phyloP scores from a whole-genome alignment of 1,284 basidiomycete species.

The Anthracocystis setariae region DNA sequence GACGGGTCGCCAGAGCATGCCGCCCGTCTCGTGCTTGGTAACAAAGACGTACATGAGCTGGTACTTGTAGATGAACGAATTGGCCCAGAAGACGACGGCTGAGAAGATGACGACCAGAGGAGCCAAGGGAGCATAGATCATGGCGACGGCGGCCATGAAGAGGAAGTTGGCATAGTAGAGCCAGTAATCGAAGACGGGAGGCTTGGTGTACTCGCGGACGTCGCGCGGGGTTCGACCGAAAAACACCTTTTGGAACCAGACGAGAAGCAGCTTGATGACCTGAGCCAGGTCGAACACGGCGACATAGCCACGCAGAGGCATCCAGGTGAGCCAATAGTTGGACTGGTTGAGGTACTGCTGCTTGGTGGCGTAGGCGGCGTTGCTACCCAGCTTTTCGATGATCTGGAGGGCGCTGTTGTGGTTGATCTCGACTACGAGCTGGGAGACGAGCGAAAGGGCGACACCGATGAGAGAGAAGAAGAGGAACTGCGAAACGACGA shows the following conservation, averaged over 20 bases:
- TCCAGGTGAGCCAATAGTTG: constrained; percentile 67
- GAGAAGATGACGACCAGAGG: constrained; percentile 61
- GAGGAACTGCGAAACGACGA: constrained; percentile 65
- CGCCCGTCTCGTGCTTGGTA: constrained; percentile 67
- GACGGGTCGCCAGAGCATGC: constrained; percentile 64
- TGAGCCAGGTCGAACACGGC: constrained; percentile 95
- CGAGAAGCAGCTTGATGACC: constrained; percentile 85
- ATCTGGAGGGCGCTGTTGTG: constrained; percentile 44
- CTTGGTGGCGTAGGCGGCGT: constrained; percentile 49
- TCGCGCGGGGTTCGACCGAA: constrained; percentile 96
- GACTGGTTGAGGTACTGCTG: constrained; percentile 61
- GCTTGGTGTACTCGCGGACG: constrained; percentile 94
- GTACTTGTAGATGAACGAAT: constrained; percentile 65
- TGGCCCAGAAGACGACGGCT: constrained; percentile 57
- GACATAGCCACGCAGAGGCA: constrained; percentile 84
- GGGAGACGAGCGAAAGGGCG: constrained; percentile 51
- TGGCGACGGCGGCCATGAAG: constrained; percentile 62
- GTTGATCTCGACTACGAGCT: constrained; percentile 48
- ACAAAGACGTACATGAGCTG: constrained; percentile 67
- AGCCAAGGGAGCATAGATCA: constrained; percentile 63
- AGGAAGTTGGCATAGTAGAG: constrained; percentile 75
- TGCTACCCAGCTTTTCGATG: constrained; percentile 41
- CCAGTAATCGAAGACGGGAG: constrained; percentile 89
- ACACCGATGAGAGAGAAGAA: constrained; percentile 66
- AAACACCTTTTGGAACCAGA: constrained; percentile 80